Evolutionary conservation across 2,329 filamentous ascomycete genomes (phyloP), one percentile per base, ranked within the genome.

Genomic region (Aspergillus tamarii): DNA sequence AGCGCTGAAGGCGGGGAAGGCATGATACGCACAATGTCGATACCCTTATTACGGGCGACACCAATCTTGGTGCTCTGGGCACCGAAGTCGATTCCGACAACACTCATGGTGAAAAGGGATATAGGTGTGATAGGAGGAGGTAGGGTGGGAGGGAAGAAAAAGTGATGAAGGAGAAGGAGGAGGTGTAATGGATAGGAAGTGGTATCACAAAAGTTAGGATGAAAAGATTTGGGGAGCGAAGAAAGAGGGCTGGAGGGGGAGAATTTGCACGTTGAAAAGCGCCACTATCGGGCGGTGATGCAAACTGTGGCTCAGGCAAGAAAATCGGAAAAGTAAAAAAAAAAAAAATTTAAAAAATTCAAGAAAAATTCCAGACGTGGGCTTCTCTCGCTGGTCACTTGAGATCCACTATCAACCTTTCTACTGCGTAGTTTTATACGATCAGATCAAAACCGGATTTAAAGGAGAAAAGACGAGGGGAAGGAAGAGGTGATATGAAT

Each of bases 41-140:
- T 95, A 84, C 95, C 95, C 80, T 96, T 94, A 83, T 98, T 98
- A 81, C 95, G 89, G 78, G 95, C 95, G 81, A 98, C 94, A 80
- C 94, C 94, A 83, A 98, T 91, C 78, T 96, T 94, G 80, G 94
- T 97, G 88, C 96, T 97, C 80, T 96, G 89, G 72, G 93, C 93
- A 84, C 94, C 94, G 84, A 98, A 90, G 88, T 98, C 94, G 82
- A 96, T 88, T 82, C 93, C 93, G 74, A 89, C 85, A 76, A 87
- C 86, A 80, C 82, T 84, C 85, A 88, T 88, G 75, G 73, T 85
- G 76, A 65, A 66, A 64, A 62, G 62, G 67, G 60, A 67, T 61
- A 64, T 62, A 59, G 61, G 63, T 65, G 56, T 50, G 64, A 63
- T 66, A 61, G 57, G 64, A 66, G 62, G 65, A 64, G 63, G 63